Evolutionary conservation across 2,329 filamentous ascomycete genomes (phyloP).

Genomic region (Trichoderma afroharzianum): DNA sequence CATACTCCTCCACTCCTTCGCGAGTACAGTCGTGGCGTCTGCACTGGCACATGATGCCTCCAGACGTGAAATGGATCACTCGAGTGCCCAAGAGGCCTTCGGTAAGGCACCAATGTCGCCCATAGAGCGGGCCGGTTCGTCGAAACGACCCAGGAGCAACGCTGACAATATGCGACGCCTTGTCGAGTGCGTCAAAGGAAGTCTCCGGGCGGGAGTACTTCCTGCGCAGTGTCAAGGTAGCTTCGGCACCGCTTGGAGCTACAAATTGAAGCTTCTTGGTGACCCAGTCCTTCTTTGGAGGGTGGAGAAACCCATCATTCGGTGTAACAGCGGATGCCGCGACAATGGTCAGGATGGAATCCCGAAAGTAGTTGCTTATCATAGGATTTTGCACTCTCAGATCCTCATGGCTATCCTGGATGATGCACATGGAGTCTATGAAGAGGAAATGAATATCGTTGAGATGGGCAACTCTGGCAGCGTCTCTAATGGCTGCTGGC

Average conservation of each 20-base stretch:
- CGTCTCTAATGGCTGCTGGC: neutral
- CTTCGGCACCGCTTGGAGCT: neutral
- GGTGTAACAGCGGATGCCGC: neutral
- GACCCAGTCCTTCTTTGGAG: constrained; percentile 1
- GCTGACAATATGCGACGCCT: neutral
- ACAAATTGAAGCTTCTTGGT: neutral
- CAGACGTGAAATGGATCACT: neutral
- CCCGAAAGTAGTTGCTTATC: neutral
- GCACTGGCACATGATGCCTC: neutral
- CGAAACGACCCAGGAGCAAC: neutral
- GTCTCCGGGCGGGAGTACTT: neutral
- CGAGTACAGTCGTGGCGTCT: neutral
- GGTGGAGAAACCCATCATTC: neutral
- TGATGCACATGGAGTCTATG: constrained; percentile 10
- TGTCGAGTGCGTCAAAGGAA: neutral
- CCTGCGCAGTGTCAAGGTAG: neutral
- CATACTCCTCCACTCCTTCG: neutral
- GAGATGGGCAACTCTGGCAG: neutral
- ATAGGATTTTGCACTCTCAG: neutral
- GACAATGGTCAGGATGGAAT: constrained; percentile 4
- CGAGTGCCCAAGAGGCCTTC: neutral
- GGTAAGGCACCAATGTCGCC: neutral
- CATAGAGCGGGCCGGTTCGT: constrained; percentile 3
- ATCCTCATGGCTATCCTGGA: neutral
- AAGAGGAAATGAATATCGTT: constrained; percentile 2